Conservation (phyloP, 1,284 basidiomycete species). For the Heliocybe sulcata region DNA sequence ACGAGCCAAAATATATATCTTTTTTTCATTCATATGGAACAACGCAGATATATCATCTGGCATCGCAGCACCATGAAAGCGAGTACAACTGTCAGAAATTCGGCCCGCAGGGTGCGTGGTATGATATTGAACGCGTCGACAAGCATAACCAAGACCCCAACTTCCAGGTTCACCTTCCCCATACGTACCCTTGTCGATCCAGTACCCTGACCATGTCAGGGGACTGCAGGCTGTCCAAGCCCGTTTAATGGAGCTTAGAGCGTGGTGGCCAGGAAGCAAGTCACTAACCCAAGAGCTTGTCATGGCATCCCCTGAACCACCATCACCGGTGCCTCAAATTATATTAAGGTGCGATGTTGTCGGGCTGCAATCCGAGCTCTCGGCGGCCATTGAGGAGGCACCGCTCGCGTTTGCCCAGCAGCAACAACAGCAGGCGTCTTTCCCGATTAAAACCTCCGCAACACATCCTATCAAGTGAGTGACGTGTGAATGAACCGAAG, state of each 20-base stretch:
- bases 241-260: conserved; percentile 14
- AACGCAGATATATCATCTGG: conserved; percentile 48
- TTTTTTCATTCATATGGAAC: neutral
- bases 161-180: conserved; percentile 41
- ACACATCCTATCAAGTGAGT: conserved; percentile 82
- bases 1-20: neutral
- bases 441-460: conserved; percentile 62
- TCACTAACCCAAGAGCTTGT: neutral
- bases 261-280: conserved; percentile 47
- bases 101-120: conserved; percentile 51
- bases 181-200: conserved; percentile 69
- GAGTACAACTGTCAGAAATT: conserved; percentile 77
- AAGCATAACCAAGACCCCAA: neutral
- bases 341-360: conserved; percentile 14
- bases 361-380: conserved; percentile 37
- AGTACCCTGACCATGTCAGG: conserved; percentile 57
- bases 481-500: conserved; percentile 9
- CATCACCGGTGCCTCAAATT: conserved; percentile 12
- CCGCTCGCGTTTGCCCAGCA: conserved; percentile 8
- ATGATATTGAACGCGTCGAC: neutral
- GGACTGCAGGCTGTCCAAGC: conserved; percentile 57
- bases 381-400: conserved; percentile 43
- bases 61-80: conserved; percentile 76
- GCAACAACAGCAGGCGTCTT: conserved; percentile 20
- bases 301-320: conserved; percentile 11